Evolutionary conservation across 371 early-diverging fungal genomes (phyloP), one percentile per base, ranked within the genome.

Genomic region (Mortierella sp.): DNA sequence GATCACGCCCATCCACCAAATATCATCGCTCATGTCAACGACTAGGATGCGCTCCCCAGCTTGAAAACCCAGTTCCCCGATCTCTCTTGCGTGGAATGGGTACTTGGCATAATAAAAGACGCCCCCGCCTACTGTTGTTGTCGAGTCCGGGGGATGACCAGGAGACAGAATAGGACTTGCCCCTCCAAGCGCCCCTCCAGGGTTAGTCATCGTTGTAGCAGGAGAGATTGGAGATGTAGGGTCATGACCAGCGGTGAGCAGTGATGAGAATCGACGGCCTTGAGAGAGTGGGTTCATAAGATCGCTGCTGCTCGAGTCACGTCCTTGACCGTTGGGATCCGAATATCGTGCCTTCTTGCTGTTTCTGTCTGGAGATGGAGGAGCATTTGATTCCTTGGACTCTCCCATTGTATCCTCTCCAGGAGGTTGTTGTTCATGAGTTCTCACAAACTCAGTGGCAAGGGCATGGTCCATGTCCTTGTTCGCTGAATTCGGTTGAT

Each of bases 1-100:
- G 48, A 86, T 85, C 47, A 90, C 88, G 14, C 93, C 93, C 86
- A 91, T 86, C 93, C 93, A 93, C 93, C 93, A 93, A 48, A 92
- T 87, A 74, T 91, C 92, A 70, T 93, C 92, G 58, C 86, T 90
- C 55, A 86, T 83, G 68, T 93, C 93, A 8, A 90, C 84, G 3
- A 93, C 93, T 79, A 92, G 83, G 56, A 93, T 89, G 0, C 87
- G 84, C 67, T 92, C 92, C 22, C 90, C 90, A 16, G 89, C 88
- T 14, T 83, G 78, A 78, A 92, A 91, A 1, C 91, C 92, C 44
- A 93, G 82, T 68, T 93, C 93, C 21, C 92, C 92, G 21, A 85
- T 86, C 63, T 93, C 92, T 29, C 91, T 84, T 29, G 92, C 88
- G 56, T 83, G 83, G 62, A 93, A 93, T 9, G 89, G 88, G 62